Conservation (phyloP, 164 flowering plant species). For the Kalanchoe fedtschenkoi region DNA sequence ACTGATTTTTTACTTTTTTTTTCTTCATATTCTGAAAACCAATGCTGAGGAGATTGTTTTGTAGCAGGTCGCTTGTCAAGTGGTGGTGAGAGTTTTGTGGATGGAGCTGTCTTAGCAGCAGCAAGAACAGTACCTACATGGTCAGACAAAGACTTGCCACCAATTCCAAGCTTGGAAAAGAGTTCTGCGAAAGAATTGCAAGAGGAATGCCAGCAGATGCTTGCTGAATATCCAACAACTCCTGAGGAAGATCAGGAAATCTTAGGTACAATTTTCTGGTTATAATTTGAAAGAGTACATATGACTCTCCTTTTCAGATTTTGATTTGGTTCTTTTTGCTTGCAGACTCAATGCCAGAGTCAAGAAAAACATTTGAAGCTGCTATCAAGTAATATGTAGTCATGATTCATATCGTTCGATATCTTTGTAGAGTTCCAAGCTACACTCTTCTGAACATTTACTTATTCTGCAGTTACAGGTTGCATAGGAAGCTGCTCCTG, state of each 20-base stretch:
- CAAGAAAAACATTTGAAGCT: conserved; percentile 64
- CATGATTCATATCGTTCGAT: neutral
- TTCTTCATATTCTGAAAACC: neutral
- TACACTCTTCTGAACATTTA: neutral
- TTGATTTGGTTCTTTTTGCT: neutral
- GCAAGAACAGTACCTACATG: conserved; percentile 89
- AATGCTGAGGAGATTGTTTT: neutral
- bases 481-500: conserved; percentile 60
- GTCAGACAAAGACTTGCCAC: conserved; percentile 86
- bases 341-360: conserved; percentile 60
- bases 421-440: neutral
- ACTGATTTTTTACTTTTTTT: neutral
- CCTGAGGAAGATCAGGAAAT: conserved; percentile 64
- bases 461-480: conserved; percentile 52
- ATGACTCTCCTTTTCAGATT: neutral
- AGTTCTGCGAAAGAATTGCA: conserved; percentile 69
- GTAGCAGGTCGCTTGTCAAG: conserved; percentile 45
- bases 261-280: conserved; percentile 38
- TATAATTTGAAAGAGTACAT: neutral
- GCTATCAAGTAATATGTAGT: conserved; percentile 53
- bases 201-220: conserved; percentile 75
- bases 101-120: conserved; percentile 93
- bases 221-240: conserved; percentile 69
- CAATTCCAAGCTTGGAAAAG: conserved; percentile 67
- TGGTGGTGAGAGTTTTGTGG: conserved; percentile 55